Evolutionary conservation across 1,284 basidiomycete genomes (phyloP), one percentile per base, ranked within the genome.

Genomic region (Neotropicomus parvogracilis): DNA sequence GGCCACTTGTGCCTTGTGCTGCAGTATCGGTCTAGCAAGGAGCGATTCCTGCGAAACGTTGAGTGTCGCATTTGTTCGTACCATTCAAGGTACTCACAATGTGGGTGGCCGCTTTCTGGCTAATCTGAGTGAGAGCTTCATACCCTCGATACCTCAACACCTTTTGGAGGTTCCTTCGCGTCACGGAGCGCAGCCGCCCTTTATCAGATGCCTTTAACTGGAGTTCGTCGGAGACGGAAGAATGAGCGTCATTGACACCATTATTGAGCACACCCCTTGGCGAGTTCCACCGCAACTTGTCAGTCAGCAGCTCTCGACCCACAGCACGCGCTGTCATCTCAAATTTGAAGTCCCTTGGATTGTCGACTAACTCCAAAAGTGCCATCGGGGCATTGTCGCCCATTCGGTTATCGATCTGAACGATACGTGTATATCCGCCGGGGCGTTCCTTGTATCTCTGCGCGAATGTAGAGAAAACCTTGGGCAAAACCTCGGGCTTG

Each of bases 381-480:
- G 95, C 95, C 54, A 87, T 79, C 1, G 93, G 92, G 26, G 97
- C 97, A 64, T 97, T 91, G 74, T 99, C 97, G 20, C 95, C 94
- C 48, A 75, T 77, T 16, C 95, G 81, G 66, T 88, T 81, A 33
- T 95, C 97, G 57, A 85, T 90, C 64, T 88, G 91, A 66, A 93
- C 86, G 54, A 99, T 86, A 21, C 97, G 84, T 7, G 97, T 99
- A 74, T 98, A 99, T 7, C 97, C 97, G 10, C 97, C 97, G 5
- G 86, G 85, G 6, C 97, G 81, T 17, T 78, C 65, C 1, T 81
- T 78, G 69, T 98, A 99, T 37, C 97, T 86, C 55, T 81, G 66
- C 0, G 92, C 83, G 47, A 97, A 84, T 6, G 81, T 80, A 10
- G 75, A 76, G 65, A 97, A 94, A 19, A 97, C 73, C 67, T 95